Base-by-base conservation (phyloP, 1,284 basidiomycete genomes). In the Sporisorium scitamineum region DNA sequence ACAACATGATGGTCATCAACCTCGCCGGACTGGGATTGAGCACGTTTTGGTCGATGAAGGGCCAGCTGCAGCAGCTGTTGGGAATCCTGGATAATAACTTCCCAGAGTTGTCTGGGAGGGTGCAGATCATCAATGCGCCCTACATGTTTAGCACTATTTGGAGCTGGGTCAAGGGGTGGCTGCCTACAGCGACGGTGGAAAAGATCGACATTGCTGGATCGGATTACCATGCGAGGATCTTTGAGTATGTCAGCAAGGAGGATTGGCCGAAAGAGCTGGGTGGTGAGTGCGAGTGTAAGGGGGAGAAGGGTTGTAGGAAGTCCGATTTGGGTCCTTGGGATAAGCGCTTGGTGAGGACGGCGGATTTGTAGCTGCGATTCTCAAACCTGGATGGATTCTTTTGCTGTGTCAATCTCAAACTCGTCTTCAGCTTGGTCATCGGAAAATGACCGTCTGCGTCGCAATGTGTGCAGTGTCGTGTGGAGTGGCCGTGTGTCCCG, bases 101-200 rank as follows among this genome's bases (percentile, higher is more conserved):
- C 54, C 83, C 83, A 6, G 83, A 85, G 47, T 59, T 85, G 3
- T 67, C 60, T 0, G 83, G 83, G 0, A 61, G 79, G n/a, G 80
- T 85, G 11, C 83, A 83, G 62, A 83, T 85, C 61, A 85, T 85
- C 63, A 84, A 84, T 54, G 80, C 81, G 14, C 82, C 81, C 2
- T 79, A 76, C 50, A 79, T 82, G 48, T 84, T 84, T 41, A 74
- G 66, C 50, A 82, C 80, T 2, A 81, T 82, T 45, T 85, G 81
- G 80, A 52, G 68, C 9, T 82, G 73, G 66, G 61, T 85, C 48
- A 84, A 84, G 29, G 80, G 78, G 16, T 85, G 83, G 83, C 62
- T 85, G 24, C 83, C 83, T 3, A 37, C 52, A 2, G 78, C 63
- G 8, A 85, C 83, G 8, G 81, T 76, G 29, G 80, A 81, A 5